Conservation (phyloP, 2,329 filamentous ascomycete genomes). For the Cladosporium colombiae region DNA sequence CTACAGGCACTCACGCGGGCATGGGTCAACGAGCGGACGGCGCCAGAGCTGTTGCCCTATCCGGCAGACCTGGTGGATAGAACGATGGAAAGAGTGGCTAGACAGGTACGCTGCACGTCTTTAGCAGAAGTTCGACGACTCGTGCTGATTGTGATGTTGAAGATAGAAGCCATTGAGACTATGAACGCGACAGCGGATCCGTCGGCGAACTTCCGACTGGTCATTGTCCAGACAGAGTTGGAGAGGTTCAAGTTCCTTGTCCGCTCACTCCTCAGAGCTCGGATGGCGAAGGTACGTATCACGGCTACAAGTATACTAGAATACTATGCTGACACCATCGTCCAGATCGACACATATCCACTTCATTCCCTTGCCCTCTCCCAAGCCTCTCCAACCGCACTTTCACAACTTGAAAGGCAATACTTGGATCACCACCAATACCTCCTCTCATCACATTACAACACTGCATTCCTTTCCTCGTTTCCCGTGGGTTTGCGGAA, state of each 20-base stretch:
- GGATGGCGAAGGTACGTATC: constrained; percentile 77
- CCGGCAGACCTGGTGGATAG: constrained; percentile 76
- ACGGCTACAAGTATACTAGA: constrained; percentile 23
- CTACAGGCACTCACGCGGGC: constrained; percentile 85
- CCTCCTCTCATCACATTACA: constrained; percentile 81
- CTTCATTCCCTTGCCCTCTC: constrained; percentile 66
- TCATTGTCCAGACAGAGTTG: constrained; percentile 93
- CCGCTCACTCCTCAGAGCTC: constrained; percentile 75
- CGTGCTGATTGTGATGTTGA: background rate
- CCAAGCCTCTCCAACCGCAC: constrained; percentile 37
- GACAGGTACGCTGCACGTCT: constrained; percentile 25
- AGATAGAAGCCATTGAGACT: constrained; percentile 46
- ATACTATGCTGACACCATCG: constrained; percentile 17
- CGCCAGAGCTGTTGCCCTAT: constrained; percentile 84
- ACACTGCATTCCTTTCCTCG: constrained; percentile 76
- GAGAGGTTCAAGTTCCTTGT: constrained; percentile 92
- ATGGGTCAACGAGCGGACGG: constrained; percentile 89
- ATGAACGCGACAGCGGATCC: constrained; percentile 84
- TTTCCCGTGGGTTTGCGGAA: constrained; percentile 80
- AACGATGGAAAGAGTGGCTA: constrained; percentile 61
- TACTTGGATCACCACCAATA: constrained; percentile 86
- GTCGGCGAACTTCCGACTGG: constrained; percentile 87
- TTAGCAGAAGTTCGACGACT: constrained; percentile 6
- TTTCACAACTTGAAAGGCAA: constrained; percentile 74
- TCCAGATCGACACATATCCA: constrained; percentile 72